A percentile compares a stretch with the other conserved stretches of the same genome.
Evolutionary conservation across 2,329 filamentous ascomycete species (phyloP).

Genomic region (Trichophaea hybrida): DNA sequence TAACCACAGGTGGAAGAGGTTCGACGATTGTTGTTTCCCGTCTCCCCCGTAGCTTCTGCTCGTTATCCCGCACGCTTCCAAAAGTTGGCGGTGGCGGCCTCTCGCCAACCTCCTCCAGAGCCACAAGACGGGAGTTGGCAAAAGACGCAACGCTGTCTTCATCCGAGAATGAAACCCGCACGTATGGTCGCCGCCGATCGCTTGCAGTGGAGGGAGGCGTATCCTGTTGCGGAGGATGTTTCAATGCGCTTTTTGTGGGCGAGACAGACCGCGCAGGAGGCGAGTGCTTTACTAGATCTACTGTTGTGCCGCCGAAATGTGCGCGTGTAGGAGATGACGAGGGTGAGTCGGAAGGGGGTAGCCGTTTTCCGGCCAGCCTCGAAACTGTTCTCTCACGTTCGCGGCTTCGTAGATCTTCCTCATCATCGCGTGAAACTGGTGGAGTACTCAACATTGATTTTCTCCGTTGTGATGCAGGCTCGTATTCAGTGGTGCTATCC

Average conservation of each 20-base stretch:
- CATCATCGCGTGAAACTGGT: not conserved
- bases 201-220: not conserved
- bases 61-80: not conserved
- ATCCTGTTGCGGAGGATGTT: constrained; percentile 7
- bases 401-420: not conserved
- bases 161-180: constrained; percentile 25
- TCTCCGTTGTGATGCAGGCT: not conserved
- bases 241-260: constrained; percentile 25
- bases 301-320: not conserved
- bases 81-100: not conserved
- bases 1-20: not conserved
- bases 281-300: constrained; percentile 13
- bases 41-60: not conserved
- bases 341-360: not conserved
- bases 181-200: constrained; percentile 9
- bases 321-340: not conserved
- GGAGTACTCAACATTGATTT: not conserved
- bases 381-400: not conserved
- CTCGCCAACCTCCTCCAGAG: not conserved
- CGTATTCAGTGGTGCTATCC: not conserved
- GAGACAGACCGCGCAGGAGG: constrained; percentile 24
- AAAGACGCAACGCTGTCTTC: constrained; percentile 21
- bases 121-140: not conserved
- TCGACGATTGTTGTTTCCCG: not conserved
- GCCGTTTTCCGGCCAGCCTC: not conserved